Evolutionary conservation across 2,329 filamentous ascomycete species (phyloP), one percentile per base, ranked within the genome.

Genomic region (Cladosporium velox): DNA sequence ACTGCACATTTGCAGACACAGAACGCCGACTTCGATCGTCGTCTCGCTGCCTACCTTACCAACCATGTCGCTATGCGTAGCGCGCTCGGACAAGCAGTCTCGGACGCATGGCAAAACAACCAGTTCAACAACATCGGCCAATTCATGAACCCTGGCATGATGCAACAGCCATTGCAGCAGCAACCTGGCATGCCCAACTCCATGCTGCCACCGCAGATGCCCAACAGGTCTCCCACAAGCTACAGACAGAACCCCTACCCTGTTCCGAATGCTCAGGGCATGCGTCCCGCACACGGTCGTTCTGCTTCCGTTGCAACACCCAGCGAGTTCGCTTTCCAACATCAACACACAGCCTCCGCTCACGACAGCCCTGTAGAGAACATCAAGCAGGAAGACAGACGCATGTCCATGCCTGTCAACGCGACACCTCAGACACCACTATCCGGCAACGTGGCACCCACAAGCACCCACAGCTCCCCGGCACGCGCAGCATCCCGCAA

Each of bases 1-100:
- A 87, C 86, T 15, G 83, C 86, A 3, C 85, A 89, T 71, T 79
- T 91, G 66, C 84, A 87, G 70, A 89, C 86, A 1, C 81, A 81
- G 18, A 87, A 86, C 1, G 77, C 83, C 30, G 85, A 87, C 67
- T 85, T 90, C 75, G 90, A 90, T 73, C 82, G 84, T 32, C 82
- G 86, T 49, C 79, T 91, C 3, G 86, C 86, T 44, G 83, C 85
- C 26, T 87, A 87, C 72, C 77, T 88, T 21, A 82, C 83, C 2
- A 84, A 82, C 61, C 84, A 88, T 69, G 79, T 85, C n/a, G 85
- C 81, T n/a, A 83, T 87, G 70, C 79, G 86, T 64, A 81, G 79
- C 69, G 82, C 79, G 11, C 76, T 85, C 32, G 80, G 80, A 54
- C 78, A 83, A 65, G 78, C 79, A 54, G 78, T 83, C 41, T 75